Evolutionary conservation across 2,329 filamentous ascomycete species (phyloP).

Genomic region (Fusarium veterinarium): DNA sequence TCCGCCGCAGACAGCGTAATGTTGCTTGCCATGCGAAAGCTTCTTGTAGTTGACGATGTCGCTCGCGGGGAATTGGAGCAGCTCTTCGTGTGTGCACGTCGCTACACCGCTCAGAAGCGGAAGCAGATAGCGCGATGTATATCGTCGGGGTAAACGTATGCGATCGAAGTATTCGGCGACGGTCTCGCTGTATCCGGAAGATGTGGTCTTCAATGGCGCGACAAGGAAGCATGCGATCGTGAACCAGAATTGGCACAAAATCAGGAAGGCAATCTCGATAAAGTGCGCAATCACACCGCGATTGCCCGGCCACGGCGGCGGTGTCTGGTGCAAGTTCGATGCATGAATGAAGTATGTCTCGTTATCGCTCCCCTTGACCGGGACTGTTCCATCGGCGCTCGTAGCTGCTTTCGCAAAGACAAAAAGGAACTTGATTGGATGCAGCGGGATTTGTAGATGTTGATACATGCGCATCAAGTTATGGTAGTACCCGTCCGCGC

Average conservation of each 20-base stretch:
- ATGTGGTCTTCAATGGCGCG: conserved; percentile 43
- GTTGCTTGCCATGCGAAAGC: conserved; percentile 58
- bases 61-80: conserved; percentile 64
- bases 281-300: conserved; percentile 54
- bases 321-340: conserved; percentile 63
- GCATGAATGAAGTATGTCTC: conserved; percentile 63
- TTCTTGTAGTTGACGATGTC: conserved; percentile 65
- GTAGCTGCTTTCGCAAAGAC: conserved; percentile 56
- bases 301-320: conserved; percentile 55
- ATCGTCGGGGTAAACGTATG: conserved; percentile 61
- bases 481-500: conserved; percentile 60
- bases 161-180: conserved; percentile 62
- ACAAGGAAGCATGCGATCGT: conserved; percentile 62
- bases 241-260: conserved; percentile 65
- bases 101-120: conserved; percentile 66
- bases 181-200: conserved; percentile 51
- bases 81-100: conserved; percentile 63
- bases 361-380: conserved; percentile 29
- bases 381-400: conserved; percentile 7
- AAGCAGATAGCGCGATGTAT: conserved; percentile 61
- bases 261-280: conserved; percentile 56
- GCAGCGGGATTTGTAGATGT: conserved; percentile 62
- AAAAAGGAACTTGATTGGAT: conserved; percentile 64
- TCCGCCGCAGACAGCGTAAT: conserved; percentile 63
- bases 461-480: conserved; percentile 68